phyloP scores from a whole-genome alignment of 2,329 filamentous ascomycete genomes.

The Parastagonospora nodorum region DNA sequence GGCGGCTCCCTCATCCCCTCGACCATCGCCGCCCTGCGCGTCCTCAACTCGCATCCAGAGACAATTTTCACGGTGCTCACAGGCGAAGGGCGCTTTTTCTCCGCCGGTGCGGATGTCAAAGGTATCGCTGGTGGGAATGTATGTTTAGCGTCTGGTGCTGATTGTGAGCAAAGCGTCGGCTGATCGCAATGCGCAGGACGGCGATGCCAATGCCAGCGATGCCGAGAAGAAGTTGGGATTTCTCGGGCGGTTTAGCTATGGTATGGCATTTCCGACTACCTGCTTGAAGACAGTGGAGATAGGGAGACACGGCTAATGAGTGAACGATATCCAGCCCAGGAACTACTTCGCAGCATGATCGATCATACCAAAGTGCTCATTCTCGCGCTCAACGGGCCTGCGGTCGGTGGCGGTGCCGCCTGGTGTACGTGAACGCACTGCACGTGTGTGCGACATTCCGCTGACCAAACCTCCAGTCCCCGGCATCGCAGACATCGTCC shows the following conservation, averaged over 20 bases:
- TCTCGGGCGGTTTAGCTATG: conserved; percentile 32
- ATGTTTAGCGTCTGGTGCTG: neutral
- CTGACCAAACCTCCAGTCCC: too few relatives aligned
- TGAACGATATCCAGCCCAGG: conserved; percentile 14
- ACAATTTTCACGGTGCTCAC: conserved; percentile 59
- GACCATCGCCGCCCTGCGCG: conserved; percentile 50
- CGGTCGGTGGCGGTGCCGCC: conserved; percentile 56
- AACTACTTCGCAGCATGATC: conserved; percentile 54
- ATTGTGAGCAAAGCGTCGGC: conserved; percentile 5
- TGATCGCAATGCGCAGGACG: conserved; percentile 15
- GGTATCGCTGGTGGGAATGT: conserved; percentile 14
- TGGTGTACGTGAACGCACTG: too few relatives aligned
- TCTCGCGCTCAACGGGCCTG: conserved; percentile 57
- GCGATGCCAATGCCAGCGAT: conserved; percentile 21
- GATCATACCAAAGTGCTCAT: conserved; percentile 59
- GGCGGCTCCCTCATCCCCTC: conserved; percentile 53
- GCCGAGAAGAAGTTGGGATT: conserved; percentile 43
- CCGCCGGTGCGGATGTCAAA: conserved; percentile 56
- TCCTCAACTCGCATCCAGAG: conserved; percentile 53
- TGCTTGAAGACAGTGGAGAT: neutral
- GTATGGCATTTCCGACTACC: conserved; percentile 22
- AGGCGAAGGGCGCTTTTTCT: conserved; percentile 58
- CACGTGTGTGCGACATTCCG: too few relatives aligned
- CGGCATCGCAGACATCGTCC: conserved; percentile 55
- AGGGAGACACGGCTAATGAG: neutral